Conservation (phyloP, 768 basidiomycete species). For the Melanogaster broomeanus region DNA sequence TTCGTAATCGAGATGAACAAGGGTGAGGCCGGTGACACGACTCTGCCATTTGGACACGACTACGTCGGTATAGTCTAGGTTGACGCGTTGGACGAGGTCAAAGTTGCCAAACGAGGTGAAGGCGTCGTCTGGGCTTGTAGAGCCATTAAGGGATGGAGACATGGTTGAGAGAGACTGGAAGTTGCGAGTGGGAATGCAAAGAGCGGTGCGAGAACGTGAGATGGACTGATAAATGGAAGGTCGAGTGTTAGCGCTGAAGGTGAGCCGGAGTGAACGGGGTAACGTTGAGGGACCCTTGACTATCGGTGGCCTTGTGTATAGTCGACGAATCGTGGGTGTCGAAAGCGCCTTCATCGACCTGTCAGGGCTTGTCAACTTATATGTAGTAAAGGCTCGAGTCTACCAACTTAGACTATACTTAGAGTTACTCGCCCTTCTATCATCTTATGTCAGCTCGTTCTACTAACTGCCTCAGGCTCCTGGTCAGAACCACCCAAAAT, state of each 20-base stretch:
- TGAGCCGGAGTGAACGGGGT: not conserved
- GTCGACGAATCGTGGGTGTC: constrained; percentile 15
- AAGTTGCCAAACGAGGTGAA: constrained; percentile 68
- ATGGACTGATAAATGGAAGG: constrained; percentile 5
- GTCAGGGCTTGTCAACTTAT: not conserved
- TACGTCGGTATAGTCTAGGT: constrained; percentile 78
- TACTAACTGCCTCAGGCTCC: too few relatives aligned
- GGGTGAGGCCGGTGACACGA: constrained; percentile 79
- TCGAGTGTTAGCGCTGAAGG: constrained; percentile 1
- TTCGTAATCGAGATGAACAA: constrained; percentile 91
- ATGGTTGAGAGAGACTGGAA: constrained; percentile 28
- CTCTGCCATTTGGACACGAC: constrained; percentile 88
- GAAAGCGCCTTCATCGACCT: constrained; percentile 40
- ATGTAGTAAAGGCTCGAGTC: too few relatives aligned
- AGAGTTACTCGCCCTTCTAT: too few relatives aligned
- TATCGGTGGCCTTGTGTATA: constrained; percentile 12
- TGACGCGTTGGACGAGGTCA: constrained; percentile 75
- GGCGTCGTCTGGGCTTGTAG: constrained; percentile 12
- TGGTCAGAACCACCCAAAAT: too few relatives aligned
- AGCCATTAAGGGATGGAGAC: constrained; percentile 24
- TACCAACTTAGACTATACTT: too few relatives aligned
- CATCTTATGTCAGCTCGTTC: constrained; percentile 20
- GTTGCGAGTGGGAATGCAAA: not conserved
- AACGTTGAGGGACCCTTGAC: constrained; percentile 9
- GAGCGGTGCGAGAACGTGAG: constrained; percentile 3